Percentiles rank a stretch among this genome's conserved stretches.
phyloP scores from a whole-genome alignment of 331 rosid species.

The Quercus phellos region DNA sequence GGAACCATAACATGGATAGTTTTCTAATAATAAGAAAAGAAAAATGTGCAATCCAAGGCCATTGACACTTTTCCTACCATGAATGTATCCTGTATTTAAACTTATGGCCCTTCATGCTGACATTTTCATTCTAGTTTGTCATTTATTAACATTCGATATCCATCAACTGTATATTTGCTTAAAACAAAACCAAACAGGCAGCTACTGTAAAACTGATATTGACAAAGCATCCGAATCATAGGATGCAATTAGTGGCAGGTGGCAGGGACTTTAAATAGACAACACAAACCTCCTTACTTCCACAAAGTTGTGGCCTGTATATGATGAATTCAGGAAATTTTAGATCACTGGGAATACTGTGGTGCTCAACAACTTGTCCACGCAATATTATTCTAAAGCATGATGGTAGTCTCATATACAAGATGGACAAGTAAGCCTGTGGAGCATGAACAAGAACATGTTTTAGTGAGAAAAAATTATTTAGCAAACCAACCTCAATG shows the following conservation, averaged over 20 bases:
- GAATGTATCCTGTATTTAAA: too few relatives aligned
- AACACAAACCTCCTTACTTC: slow-evolving; percentile 35
- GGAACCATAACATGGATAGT: not conserved
- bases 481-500: not conserved
- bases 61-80: too few relatives aligned
- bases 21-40: too few relatives aligned
- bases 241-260: not conserved
- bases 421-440: slow-evolving; percentile 51
- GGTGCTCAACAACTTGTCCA: slow-evolving; percentile 35
- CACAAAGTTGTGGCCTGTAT: slow-evolving; percentile 40
- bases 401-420: slow-evolving; percentile 40
- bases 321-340: slow-evolving; percentile 37
- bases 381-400: slow-evolving; percentile 38
- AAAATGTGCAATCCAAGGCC: too few relatives aligned
- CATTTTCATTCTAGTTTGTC: too few relatives aligned
- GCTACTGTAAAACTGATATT: too few relatives aligned
- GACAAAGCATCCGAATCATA: too few relatives aligned
- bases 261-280: not conserved
- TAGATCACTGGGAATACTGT: slow-evolving; percentile 39
- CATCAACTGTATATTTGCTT: too few relatives aligned
- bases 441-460: slow-evolving; percentile 5
- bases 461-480: not conserved
- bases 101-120: too few relatives aligned
- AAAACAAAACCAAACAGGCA: too few relatives aligned
- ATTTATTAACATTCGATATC: too few relatives aligned